Evolutionary conservation across 345 rosid species (phyloP).

Genomic region (Diplotaxis tenuifolia): DNA sequence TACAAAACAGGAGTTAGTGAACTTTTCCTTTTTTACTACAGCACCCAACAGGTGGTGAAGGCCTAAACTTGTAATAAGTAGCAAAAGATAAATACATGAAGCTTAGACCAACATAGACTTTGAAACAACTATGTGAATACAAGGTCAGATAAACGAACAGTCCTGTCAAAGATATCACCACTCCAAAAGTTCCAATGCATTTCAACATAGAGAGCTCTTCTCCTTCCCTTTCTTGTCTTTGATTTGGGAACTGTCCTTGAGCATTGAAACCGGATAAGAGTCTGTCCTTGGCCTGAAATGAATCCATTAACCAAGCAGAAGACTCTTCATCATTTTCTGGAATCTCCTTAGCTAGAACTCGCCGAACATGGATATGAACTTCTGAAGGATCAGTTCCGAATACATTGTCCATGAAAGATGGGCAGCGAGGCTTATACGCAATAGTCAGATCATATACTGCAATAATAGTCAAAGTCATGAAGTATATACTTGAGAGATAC

Average conservation of each 20-base stretch:
- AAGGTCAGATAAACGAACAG: conserved; percentile 57
- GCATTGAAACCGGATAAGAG: conserved; percentile 55
- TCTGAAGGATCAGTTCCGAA: conserved; percentile 78
- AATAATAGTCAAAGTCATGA: conserved; percentile 9
- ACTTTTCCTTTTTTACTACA: conserved; percentile 31
- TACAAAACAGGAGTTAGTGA: conserved; percentile 27
- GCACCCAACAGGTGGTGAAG: conserved; percentile 35
- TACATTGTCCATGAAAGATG: conserved; percentile 75
- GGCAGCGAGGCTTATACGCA: conserved; percentile 66
- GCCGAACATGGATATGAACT: conserved; percentile 73
- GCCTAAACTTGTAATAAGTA: conserved; percentile 48
- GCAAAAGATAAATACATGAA: conserved; percentile 52
- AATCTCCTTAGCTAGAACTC: conserved; percentile 46
- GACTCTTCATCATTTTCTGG: conserved; percentile 50
- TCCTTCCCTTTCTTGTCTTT: conserved; percentile 38
- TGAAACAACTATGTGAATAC: conserved; percentile 50
- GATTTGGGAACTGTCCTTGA: conserved; percentile 57
- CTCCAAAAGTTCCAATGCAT: conserved; percentile 46
- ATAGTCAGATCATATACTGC: conserved; percentile 84
- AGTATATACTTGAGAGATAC: not conserved
- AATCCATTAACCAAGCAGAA: conserved; percentile 57
- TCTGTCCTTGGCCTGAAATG: conserved; percentile 61
- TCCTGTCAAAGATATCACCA: conserved; percentile 52
- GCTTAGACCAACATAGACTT: conserved; percentile 56
- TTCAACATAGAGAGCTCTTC: conserved; percentile 48